These are phyloP conservation scores for Phytophthora capsici DNA, from an alignment of 352 stramenopile genomes.

Conservation along the genomic window DNA sequence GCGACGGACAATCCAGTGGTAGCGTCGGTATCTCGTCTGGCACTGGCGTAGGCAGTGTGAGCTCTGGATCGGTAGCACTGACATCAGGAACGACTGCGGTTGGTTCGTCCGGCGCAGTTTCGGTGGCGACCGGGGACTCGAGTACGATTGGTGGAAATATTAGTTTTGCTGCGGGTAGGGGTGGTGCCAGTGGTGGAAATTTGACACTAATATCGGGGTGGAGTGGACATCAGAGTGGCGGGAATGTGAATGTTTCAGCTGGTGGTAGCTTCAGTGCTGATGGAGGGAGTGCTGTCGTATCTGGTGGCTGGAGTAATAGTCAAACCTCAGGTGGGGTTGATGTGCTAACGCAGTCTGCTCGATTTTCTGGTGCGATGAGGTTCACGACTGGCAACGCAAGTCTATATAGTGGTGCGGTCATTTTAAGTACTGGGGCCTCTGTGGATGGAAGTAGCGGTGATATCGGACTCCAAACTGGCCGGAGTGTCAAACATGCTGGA, in stretches of 20 bases:
- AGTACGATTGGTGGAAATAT: conserved; percentile 21
- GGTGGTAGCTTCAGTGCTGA: conserved; percentile 16
- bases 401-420: conserved; percentile 17
- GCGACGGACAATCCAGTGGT: conserved; percentile 24
- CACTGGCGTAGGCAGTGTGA: conserved; percentile 5
- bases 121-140: conserved; percentile 25
- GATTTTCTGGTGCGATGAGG: conserved; percentile 18
- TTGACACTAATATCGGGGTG: conserved; percentile 20
- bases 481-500: conserved; percentile 23
- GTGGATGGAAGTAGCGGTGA: conserved; percentile 27
- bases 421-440: conserved; percentile 21
- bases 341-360: conserved; percentile 11
- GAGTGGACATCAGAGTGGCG: conserved; percentile 20
- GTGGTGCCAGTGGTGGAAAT: conserved; percentile 24
- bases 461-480: conserved; percentile 19
- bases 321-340: conserved; percentile 24
- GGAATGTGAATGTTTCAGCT: conserved; percentile 31
- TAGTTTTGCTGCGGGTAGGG: conserved; percentile 16
- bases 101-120: conserved; percentile 17
- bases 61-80: conserved; percentile 19
- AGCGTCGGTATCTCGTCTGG: conserved; percentile 17
- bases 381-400: conserved; percentile 19
- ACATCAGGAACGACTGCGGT: conserved; percentile 10
- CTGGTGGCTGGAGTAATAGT: conserved; percentile 23
- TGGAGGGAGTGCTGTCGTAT: conserved; percentile 20